phyloP scores from a whole-genome alignment of 1,284 basidiomycete genomes.

The Ustanciosporium gigantosporum region DNA sequence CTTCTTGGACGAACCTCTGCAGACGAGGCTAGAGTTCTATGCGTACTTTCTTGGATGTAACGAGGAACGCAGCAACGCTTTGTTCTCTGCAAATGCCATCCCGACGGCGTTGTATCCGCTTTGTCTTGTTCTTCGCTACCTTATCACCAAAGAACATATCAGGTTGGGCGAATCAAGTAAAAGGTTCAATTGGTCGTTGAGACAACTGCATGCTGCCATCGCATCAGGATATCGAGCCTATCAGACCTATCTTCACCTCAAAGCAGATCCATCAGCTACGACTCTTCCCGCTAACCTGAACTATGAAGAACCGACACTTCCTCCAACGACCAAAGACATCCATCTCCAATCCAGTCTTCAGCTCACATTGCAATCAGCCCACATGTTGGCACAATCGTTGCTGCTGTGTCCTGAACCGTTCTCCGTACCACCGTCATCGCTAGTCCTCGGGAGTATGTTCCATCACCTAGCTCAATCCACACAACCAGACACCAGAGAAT shows the following conservation, averaged over 20 bases:
- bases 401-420: conserved; percentile 27
- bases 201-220: conserved; percentile 25
- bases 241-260: conserved; percentile 19
- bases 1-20: conserved; percentile 21
- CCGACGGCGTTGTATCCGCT: conserved; percentile 16
- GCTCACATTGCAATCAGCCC: conserved; percentile 25
- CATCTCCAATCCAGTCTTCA: conserved; percentile 31
- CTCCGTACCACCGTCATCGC: conserved; percentile 18
- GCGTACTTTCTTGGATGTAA: conserved; percentile 22
- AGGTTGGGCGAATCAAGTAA: conserved; percentile 28
- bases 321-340: conserved; percentile 28
- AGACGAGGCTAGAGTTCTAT: conserved; percentile 18
- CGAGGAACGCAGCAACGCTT: conserved; percentile 8
- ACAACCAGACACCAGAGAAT: conserved; percentile 8
- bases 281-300: conserved; percentile 6
- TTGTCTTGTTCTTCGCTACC: conserved; percentile 36
- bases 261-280: conserved; percentile 8
- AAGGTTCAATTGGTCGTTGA: conserved; percentile 37
- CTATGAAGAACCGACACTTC: conserved; percentile 10
- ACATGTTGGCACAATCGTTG: conserved; percentile 29
- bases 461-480: conserved; percentile 19
- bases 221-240: conserved; percentile 10
- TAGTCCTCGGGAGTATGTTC: conserved; percentile 27
- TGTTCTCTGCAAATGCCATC: conserved; percentile 1
- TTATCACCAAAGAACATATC: conserved; percentile 23